Conservation (phyloP, 164 flowering plant species). For the Dillenia suffruticosa region DNA sequence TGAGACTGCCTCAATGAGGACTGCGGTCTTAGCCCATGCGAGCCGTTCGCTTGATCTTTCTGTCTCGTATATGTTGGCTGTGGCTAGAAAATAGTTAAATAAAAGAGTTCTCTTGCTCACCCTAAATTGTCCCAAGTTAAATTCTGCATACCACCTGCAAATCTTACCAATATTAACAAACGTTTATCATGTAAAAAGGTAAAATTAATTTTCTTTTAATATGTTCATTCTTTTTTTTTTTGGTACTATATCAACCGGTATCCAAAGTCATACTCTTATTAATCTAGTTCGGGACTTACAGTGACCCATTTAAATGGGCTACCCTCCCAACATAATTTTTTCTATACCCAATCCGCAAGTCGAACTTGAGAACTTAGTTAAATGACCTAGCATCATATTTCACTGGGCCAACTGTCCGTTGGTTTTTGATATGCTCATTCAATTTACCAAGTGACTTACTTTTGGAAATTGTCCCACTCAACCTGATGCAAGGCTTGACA, state of each 20-base stretch:
- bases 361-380: too few species aligned
- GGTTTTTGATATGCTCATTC: not conserved
- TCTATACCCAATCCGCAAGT: too few species aligned
- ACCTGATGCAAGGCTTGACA: conserved; percentile 59
- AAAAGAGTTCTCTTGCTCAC: conserved; percentile 40
- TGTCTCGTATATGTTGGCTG: conserved; percentile 60
- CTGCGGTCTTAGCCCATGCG: conserved; percentile 68
- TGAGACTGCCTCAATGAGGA: conserved; percentile 39
- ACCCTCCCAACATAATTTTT: too few species aligned
- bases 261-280: too few species aligned
- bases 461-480: conserved; percentile 57
- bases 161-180: not conserved
- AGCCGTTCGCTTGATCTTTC: conserved; percentile 52
- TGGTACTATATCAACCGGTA: too few species aligned
- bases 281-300: too few species aligned
- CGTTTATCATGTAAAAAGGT: not conserved
- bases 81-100: conserved; percentile 53
- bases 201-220: not conserved
- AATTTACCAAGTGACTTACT: conserved; percentile 33
- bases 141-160: conserved; percentile 72
- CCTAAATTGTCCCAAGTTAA: conserved; percentile 36
- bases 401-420: too few species aligned
- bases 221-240: too few species aligned
- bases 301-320: too few species aligned
- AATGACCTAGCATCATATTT: too few species aligned